A percentile compares a stretch with the other conserved stretches of the same genome.
These are phyloP conservation scores for Ascoidea asiatica DNA, from an alignment of 805 yeast species.

Conservation along the genomic window DNA sequence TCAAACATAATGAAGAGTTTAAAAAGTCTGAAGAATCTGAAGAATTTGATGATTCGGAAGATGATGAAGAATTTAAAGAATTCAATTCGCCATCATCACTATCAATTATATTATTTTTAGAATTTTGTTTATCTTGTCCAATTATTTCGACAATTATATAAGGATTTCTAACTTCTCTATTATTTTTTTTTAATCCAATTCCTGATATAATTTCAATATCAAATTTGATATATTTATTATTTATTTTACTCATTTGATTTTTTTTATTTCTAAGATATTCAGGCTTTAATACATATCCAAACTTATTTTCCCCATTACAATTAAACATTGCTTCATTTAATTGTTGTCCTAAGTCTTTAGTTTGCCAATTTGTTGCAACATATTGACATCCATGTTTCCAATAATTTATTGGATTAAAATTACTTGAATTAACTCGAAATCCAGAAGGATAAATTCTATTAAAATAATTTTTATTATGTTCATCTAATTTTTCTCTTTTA, in stretches of 20 bases:
- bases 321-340: constrained; percentile 72
- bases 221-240: constrained; percentile 7
- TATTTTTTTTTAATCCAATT: constrained; percentile 6
- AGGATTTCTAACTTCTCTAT: too few relatives aligned
- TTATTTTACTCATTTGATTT: constrained; percentile 2
- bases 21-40: constrained; percentile 77
- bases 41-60: constrained; percentile 17
- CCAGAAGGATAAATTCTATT: constrained; percentile 86
- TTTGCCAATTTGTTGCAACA: constrained; percentile 97
- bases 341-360: constrained; percentile 81
- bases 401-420: constrained; percentile 63
- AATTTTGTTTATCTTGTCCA: background rate
- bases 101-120: constrained; percentile 11
- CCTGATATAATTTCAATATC: constrained; percentile 14
- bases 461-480: constrained; percentile 64
- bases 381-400: constrained; percentile 86
- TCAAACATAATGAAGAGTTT: constrained; percentile 2
- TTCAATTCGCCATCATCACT: too few relatives aligned
- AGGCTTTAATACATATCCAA: constrained; percentile 80
- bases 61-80: background rate
- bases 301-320: constrained; percentile 15
- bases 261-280: constrained; percentile 18
- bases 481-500: constrained; percentile 33
- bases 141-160: background rate
- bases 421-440: constrained; percentile 61